Percentiles rank a stretch among this genome's conserved stretches.
Evolutionary conservation across 495 filamentous ascomycete species (phyloP).

Genomic region (Aspergillus panamensis): DNA sequence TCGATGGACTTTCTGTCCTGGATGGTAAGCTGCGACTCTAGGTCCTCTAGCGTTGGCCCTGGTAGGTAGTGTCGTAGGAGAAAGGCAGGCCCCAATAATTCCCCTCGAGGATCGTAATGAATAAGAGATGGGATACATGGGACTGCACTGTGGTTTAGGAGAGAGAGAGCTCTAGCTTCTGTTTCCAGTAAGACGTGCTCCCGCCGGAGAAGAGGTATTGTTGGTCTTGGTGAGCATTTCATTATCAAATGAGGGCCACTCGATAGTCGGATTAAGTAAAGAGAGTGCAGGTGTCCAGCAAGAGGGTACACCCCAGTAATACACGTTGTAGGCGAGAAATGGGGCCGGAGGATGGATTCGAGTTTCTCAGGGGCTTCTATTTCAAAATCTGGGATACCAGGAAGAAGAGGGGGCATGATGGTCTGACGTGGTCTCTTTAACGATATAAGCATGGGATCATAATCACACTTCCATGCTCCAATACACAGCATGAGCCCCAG

Average conservation of each 20-base stretch:
- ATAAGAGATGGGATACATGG: slow-evolving; percentile 51
- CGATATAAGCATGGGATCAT: background rate
- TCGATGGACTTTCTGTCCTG: slow-evolving; percentile 44
- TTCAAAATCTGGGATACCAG: slow-evolving; percentile 18
- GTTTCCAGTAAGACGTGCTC: slow-evolving; percentile 54
- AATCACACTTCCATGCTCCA: background rate
- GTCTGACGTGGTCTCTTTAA: background rate
- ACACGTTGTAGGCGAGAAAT: slow-evolving; percentile 38
- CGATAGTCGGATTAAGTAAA: slow-evolving; percentile 51
- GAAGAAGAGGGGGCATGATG: slow-evolving; percentile 20
- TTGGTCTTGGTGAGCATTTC: slow-evolving; percentile 50
- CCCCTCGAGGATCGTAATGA: slow-evolving; percentile 45
- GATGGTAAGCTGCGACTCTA: slow-evolving; percentile 33
- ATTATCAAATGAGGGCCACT: slow-evolving; percentile 52
- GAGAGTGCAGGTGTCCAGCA: slow-evolving; percentile 48
- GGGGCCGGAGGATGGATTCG: slow-evolving; percentile 40
- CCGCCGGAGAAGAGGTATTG: slow-evolving; percentile 53
- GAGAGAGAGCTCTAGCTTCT: slow-evolving; percentile 52
- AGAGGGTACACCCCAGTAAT: slow-evolving; percentile 46
- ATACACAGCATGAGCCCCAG: background rate
- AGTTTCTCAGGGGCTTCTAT: slow-evolving; percentile 27
- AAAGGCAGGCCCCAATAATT: slow-evolving; percentile 41
- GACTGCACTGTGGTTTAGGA: slow-evolving; percentile 43
- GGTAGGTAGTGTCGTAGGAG: slow-evolving; percentile 48
- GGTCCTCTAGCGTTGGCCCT: slow-evolving; percentile 43